Percentiles rank a stretch among this genome's conserved stretches.
These are phyloP conservation scores for Mortierella sp. DNA, from an alignment of 371 early-diverging fungal species.

Conservation along the genomic window DNA sequence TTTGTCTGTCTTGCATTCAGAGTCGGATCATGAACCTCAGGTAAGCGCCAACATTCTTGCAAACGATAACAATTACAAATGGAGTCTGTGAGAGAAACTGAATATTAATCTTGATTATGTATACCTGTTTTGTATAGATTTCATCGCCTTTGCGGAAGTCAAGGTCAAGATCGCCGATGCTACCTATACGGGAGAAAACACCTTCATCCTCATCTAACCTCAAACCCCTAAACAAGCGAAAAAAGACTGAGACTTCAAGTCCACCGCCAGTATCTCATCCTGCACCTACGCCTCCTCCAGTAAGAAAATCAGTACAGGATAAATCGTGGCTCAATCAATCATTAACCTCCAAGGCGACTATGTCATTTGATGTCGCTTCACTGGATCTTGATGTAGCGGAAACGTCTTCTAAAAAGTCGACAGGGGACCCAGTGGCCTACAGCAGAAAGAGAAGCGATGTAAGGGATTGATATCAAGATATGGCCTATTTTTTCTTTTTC, in stretches of 20 bases:
- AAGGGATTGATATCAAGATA: neutral
- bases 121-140: neutral
- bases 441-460: slow-evolving; percentile 27
- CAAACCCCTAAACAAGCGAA: slow-evolving; percentile 4
- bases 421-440: neutral
- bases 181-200: slow-evolving; percentile 4
- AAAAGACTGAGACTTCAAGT: slow-evolving; percentile 7
- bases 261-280: slow-evolving; percentile 12
- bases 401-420: slow-evolving; percentile 7
- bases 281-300: slow-evolving; percentile 5
- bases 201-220: slow-evolving; percentile 8
- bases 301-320: slow-evolving; percentile 10
- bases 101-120: neutral
- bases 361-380: slow-evolving; percentile 52
- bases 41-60: neutral
- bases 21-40: slow-evolving; percentile 7
- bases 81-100: neutral
- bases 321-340: slow-evolving; percentile 14
- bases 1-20: neutral
- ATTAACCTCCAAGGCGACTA: slow-evolving; percentile 20
- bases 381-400: slow-evolving; percentile 34
- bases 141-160: neutral
- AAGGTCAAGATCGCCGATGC: slow-evolving; percentile 4
- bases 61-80: neutral
- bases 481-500: neutral